Conservation (phyloP, 352 stramenopile genomes). For the Globisporangium nagaii region DNA sequence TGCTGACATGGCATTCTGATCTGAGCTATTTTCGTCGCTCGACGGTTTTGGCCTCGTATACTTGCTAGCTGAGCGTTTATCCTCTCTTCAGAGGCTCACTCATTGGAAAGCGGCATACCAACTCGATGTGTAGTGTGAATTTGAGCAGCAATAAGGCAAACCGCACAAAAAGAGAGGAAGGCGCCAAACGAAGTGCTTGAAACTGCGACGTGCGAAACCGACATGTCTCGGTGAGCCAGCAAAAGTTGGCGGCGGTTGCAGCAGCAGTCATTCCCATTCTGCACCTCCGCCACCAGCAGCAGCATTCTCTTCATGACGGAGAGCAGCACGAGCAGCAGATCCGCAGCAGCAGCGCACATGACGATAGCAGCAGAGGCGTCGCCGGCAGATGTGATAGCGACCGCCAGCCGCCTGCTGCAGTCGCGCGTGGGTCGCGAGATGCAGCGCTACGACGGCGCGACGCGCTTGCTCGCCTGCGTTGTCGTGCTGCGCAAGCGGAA, state of each 20-base stretch:
- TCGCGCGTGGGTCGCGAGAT: conserved; percentile 55
- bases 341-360: neutral
- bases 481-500: conserved; percentile 19
- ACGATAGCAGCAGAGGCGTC: neutral
- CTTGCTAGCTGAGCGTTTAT: no score
- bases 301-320: no score
- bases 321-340: neutral
- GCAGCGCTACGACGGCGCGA: conserved; percentile 61
- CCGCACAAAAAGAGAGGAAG: no score
- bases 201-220: neutral
- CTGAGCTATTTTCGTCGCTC: no score
- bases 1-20: no score
- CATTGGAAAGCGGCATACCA: no score
- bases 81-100: no score
- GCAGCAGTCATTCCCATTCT: neutral
- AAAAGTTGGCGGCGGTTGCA: neutral
- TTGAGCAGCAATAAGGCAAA: no score
- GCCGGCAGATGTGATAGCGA: neutral
- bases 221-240: neutral
- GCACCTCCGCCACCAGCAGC: neutral
- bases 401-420: conserved; percentile 24
- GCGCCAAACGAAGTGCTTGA: neutral
- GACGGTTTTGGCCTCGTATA: no score
- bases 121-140: no score
- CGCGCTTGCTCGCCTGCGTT: conserved; percentile 50